These are phyloP conservation scores for Phialocephala sp. DNA, from an alignment of 2,329 filamentous ascomycete genomes.

Conservation along the genomic window DNA sequence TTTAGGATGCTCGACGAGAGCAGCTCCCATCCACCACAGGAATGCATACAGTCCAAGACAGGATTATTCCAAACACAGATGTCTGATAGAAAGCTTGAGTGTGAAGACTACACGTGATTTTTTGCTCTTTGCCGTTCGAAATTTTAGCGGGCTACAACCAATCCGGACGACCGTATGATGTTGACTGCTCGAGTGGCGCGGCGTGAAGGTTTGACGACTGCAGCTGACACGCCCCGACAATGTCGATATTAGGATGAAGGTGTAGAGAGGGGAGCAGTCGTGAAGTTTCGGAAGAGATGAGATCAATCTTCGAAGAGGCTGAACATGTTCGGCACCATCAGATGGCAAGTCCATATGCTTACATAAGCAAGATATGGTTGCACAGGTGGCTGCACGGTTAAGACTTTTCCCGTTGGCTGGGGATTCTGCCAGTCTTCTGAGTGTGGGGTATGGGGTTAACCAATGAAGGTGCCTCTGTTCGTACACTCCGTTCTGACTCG, in stretches of 20 bases:
- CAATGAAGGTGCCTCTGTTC: background rate
- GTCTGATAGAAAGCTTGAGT: background rate
- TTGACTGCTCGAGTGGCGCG: background rate
- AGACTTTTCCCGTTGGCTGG: background rate
- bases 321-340: constrained; percentile 4
- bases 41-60: background rate
- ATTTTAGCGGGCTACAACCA: background rate
- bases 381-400: background rate
- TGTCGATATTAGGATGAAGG: background rate
- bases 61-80: background rate
- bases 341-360: background rate
- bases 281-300: constrained; percentile 5
- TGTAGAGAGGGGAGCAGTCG: background rate
- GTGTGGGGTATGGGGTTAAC: constrained; percentile 9
- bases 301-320: background rate
- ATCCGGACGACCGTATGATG: constrained; percentile 2
- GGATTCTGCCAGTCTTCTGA: background rate
- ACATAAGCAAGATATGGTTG: background rate
- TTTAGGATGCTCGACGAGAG: background rate
- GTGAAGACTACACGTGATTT: background rate
- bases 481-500: background rate
- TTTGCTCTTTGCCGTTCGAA: background rate
- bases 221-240: background rate
- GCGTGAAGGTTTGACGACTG: background rate
- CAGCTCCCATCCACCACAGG: background rate